Base-by-base conservation (phyloP, 495 filamentous ascomycete genomes). In the Daldinia loculata region DNA sequence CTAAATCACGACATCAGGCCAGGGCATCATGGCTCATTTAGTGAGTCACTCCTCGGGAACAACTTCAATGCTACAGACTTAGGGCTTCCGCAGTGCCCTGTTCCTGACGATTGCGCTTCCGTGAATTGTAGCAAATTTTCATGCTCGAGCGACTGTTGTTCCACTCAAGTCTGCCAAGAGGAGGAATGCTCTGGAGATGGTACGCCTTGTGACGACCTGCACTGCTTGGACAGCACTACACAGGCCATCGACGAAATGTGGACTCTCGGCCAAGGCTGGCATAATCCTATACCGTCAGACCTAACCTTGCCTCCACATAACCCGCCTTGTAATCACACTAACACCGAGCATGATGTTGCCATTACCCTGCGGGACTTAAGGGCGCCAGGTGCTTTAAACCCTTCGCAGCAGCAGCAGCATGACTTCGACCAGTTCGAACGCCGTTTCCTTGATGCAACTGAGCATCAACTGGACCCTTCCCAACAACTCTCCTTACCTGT, bases 321-420 rank as follows among this genome's bases (percentile, higher is more conserved):
- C 9, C 70, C 69, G 12, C 67, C 73, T 6, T 77, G 73, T 30
- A 76, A 74, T 32, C 75, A 77, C 56, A 76, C 73, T 0, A 63
- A 74, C 24, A 71, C 74, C 7, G 75, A 77, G 36, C 75, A 77
- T 34, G 63, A 70, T 24, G 75, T 72, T 48, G 75, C 75, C 17
- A 66, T 61, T 26, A 74, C 74, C 7, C 34, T 77, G 15, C 63
- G 74, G 4, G 68, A 74, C 52, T 45, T 77, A 51, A 57, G 73
- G 17, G 68, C 68, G 2, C 73, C 70, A 5, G 67, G 53, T 53
- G 45, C 56, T 39, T 24, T 66, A 8, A 50, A 56, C 15, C 1
- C 43, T 11, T 61, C 24, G 11, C 70, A 66, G 30, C 70, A 66
- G 30, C 59, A 67, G 30, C 55, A 71, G 8, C 30, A 67, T 38